Percentiles rank a stretch among this genome's conserved stretches.
These are phyloP conservation scores for Shiraia sp. DNA, from an alignment of 2,329 filamentous ascomycete genomes.

Conservation along the genomic window DNA sequence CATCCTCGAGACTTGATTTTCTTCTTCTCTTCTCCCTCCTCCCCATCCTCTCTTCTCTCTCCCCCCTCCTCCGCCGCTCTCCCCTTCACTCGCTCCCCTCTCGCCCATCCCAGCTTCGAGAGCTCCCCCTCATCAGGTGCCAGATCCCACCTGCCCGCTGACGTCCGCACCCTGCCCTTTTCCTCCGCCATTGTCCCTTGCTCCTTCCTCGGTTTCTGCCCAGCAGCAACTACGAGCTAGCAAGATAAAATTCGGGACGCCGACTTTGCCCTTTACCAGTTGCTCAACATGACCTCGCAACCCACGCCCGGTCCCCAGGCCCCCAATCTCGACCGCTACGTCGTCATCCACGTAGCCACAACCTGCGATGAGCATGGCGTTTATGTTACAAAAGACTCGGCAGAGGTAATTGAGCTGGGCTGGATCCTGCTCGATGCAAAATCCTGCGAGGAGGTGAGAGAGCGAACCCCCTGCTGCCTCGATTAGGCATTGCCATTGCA, in stretches of 20 bases:
- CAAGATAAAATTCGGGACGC: too few relatives aligned
- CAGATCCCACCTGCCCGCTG: conserved; percentile 30
- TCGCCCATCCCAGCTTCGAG: too few relatives aligned
- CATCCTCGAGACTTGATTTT: conserved; percentile 19
- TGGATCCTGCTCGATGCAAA: conserved; percentile 96
- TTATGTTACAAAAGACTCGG: conserved; percentile 98
- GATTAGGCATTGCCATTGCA: conserved; percentile 3
- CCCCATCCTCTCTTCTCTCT: too few relatives aligned
- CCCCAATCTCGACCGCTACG: conserved; percentile 80
- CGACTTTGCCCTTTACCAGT: too few relatives aligned
- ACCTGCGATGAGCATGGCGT: conserved; percentile 99
- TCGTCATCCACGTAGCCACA: conserved; percentile 97
- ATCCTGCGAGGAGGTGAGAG: conserved; percentile 80
- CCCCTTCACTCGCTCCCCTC: too few relatives aligned
- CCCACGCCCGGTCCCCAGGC: conserved; percentile 35
- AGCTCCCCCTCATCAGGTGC: conserved; percentile 19
- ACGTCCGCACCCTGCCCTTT: conserved; percentile 20
- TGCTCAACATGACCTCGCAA: conserved; percentile 31
- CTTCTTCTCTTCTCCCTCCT: conserved; percentile 20
- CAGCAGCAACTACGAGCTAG: conserved; percentile 9
- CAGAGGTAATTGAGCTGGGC: conserved; percentile 97
- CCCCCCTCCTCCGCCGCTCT: too few relatives aligned
- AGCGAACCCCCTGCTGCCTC: background rate
- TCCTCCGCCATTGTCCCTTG: conserved; percentile 8
- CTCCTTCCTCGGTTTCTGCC: conserved; percentile 14